A percentile compares a stretch with the other conserved stretches of the same genome.
Conservation (phyloP, 345 rosid species). For the Rhodomyrtus tomentosa region DNA sequence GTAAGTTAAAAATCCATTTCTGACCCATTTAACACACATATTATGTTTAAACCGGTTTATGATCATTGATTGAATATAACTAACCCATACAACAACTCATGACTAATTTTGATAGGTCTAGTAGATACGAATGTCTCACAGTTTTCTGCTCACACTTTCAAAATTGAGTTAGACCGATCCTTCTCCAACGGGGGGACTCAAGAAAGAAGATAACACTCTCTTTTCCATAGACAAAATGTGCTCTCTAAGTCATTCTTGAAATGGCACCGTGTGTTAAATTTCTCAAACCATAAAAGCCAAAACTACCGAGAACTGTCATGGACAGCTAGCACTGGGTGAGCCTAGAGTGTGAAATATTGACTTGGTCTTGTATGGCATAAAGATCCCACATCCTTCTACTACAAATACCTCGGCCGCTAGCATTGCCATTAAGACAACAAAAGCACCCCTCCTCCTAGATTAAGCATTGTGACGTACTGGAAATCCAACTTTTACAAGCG, state of each 20-base stretch:
- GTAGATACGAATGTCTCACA: too few species aligned
- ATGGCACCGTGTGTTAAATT: not conserved
- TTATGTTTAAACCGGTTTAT: too few species aligned
- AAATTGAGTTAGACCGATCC: not conserved
- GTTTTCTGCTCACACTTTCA: not conserved
- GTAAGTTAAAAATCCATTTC: too few species aligned
- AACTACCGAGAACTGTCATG: not conserved
- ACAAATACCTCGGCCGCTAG: not conserved
- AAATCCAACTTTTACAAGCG: too few species aligned
- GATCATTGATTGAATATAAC: too few species aligned
- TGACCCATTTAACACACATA: too few species aligned
- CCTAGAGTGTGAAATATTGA: not conserved
- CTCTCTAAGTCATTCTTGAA: not conserved
- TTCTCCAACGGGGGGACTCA: not conserved
- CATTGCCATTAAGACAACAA: not conserved
- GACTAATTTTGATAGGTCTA: too few species aligned
- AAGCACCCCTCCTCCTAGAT: not conserved
- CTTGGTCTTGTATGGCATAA: not conserved
- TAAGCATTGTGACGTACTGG: too few species aligned
- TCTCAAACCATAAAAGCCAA: too few species aligned
- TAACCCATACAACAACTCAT: too few species aligned
- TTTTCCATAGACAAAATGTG: not conserved
- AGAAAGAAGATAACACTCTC: too few species aligned
- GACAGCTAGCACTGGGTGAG: not conserved
- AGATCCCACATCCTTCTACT: not conserved